These are phyloP conservation scores for Taphrina confusa DNA, from an alignment of 1,139 yeast genomes.

Conservation along the genomic window DNA sequence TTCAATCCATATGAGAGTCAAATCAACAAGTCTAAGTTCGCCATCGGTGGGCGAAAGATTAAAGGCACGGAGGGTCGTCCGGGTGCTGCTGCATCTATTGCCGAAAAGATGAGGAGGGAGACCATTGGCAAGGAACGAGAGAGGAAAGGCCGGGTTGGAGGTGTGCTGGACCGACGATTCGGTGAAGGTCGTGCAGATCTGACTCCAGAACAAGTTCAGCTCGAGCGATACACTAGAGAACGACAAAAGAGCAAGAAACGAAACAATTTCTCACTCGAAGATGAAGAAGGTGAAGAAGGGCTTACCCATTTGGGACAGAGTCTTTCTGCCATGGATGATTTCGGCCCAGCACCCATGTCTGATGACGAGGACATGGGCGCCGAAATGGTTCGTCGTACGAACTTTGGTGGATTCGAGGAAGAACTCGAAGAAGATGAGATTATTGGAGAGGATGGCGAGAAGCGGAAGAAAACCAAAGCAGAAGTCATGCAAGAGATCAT, in stretches of 20 bases:
- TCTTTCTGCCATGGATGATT: slow-evolving; percentile 55
- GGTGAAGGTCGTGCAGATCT: slow-evolving; percentile 78
- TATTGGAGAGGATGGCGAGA: slow-evolving; percentile 48
- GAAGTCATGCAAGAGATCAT: slow-evolving; percentile 97
- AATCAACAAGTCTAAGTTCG: slow-evolving; percentile 67
- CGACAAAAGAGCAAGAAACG: slow-evolving; percentile 53
- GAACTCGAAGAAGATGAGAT: slow-evolving; percentile 46
- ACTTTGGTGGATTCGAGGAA: slow-evolving; percentile 42
- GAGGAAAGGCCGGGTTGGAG: slow-evolving; percentile 71
- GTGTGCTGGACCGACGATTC: slow-evolving; percentile 80
- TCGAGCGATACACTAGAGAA: slow-evolving; percentile 89
- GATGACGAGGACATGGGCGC: slow-evolving; percentile 46
- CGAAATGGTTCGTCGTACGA: slow-evolving; percentile 32
- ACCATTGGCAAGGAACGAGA: slow-evolving; percentile 67
- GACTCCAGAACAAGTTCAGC: slow-evolving; percentile 88
- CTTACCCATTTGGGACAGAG: slow-evolving; percentile 83
- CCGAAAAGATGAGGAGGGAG: slow-evolving; percentile 67
- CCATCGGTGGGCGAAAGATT: slow-evolving; percentile 59
- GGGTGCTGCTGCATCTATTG: slow-evolving; percentile 70
- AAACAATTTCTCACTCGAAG: slow-evolving; percentile 63
- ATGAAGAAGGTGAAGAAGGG: slow-evolving; percentile 58
- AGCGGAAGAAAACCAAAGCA: slow-evolving; percentile 77
- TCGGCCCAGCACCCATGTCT: slow-evolving; percentile 52
- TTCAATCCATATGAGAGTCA: slow-evolving; percentile 89
- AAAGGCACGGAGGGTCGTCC: slow-evolving; percentile 70